Evolutionary conservation across 192 early-diverging fungal species (phyloP).

Genomic region (Radiomyces spectabilis): DNA sequence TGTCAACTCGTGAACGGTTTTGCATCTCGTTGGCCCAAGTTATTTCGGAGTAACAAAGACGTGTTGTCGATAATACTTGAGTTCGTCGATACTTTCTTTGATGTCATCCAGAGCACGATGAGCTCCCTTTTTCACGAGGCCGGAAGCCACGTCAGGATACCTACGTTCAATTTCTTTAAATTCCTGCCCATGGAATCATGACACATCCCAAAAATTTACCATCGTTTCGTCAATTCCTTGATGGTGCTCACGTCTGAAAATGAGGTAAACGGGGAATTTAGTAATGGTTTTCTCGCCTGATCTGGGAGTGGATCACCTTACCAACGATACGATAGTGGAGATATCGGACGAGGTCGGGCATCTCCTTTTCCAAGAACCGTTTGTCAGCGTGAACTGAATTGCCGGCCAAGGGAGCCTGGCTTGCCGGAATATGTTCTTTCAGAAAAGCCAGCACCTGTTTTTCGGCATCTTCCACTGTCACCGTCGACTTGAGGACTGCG

Average conservation of each 20-base stretch:
- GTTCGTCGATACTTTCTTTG: conserved; percentile 82
- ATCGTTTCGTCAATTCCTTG: conserved; percentile 80
- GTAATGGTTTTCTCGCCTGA: too few species aligned
- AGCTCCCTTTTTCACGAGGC: conserved; percentile 46
- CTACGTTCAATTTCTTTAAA: neutral
- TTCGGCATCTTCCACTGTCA: conserved; percentile 66
- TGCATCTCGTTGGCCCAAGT: too few species aligned
- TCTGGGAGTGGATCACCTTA: too few species aligned
- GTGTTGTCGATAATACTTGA: conserved; percentile 61
- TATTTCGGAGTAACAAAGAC: conserved; percentile 65
- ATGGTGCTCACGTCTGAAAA: conserved; percentile 82
- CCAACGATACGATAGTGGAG: conserved; percentile 78
- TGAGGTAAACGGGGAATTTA: neutral
- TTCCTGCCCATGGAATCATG: too few species aligned
- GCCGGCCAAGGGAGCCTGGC: conserved; percentile 74
- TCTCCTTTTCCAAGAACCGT: conserved; percentile 72
- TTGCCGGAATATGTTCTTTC: conserved; percentile 54
- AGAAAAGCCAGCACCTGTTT: conserved; percentile 66
- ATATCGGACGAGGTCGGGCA: conserved; percentile 65
- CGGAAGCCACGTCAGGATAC: conserved; percentile 27
- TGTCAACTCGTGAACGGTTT: too few species aligned
- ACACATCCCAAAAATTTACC: too few species aligned
- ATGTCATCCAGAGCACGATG: conserved; percentile 93
- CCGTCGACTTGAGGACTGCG: conserved; percentile 58
- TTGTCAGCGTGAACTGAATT: conserved; percentile 93